Base-by-base conservation (phyloP, 768 basidiomycete genomes). In the Cystofilobasidium macerans region DNA sequence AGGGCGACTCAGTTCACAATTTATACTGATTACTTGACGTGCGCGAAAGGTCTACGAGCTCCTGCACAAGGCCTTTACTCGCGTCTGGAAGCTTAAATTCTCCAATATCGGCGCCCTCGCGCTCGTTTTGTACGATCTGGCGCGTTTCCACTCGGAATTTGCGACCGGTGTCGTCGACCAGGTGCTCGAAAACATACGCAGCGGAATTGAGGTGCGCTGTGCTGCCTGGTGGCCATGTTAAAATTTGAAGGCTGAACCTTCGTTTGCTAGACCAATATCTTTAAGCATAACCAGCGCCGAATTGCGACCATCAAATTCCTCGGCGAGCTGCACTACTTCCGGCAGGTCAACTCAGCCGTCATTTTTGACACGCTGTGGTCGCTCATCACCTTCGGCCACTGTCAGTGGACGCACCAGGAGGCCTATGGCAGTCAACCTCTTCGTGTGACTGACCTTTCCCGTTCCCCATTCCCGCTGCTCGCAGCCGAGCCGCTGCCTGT, bases 61-160 rank as follows among this genome's bases (percentile, higher is more conserved):
- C 28, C 79, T 98, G 9, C 85, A 86, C 78, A 88, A 89, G 73
- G 83, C 89, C 45, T 99, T 99, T 78, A 89, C 88, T n/a, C 94
- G 95, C 72, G 88, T 94, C 2, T 95, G 94, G 92, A 98, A 98
- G 75, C 83, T 97, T 77, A 94, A 91, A 72, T 98, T 86, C 73
- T 81, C 85, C 67, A 94, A 89, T 72, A 84, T 99, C 71, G 82
- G 85, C 64, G 80, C 95, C 33, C 79, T 98, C 58, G 93, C 95
- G 14, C 94, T 95, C 84, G 79, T 98, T 66, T 87, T 93, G 2
- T 93, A 93, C 72, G 95, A 98, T 73, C 80, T 99, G 53, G 89
- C 93, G 73, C 83, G 90, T 32, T 95, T 94, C 76, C 89, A 89
- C 70, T 86, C 92, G 13, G 84, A 86, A 3, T 99, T 98, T 75